These are phyloP conservation scores for Rhodamnia argentea DNA, from an alignment of 345 rosid genomes.

Conservation along the genomic window DNA sequence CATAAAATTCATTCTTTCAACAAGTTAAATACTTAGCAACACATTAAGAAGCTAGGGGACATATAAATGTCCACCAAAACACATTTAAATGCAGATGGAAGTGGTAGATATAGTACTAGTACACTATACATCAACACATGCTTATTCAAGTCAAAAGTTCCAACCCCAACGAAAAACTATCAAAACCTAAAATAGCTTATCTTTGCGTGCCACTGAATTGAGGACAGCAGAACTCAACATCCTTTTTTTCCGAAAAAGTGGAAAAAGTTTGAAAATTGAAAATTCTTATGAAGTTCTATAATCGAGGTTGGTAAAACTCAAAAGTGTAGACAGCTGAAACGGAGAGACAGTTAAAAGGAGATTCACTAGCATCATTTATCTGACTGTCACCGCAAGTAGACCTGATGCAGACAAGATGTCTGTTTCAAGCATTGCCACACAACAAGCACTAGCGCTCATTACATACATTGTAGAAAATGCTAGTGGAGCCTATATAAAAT, in stretches of 20 bases:
- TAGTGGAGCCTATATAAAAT: not conserved
- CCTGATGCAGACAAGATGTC: not conserved
- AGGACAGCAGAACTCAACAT: not conserved
- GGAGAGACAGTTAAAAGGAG: not conserved
- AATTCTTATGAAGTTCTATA: not conserved
- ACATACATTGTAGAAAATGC: accelerated
- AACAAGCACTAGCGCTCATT: not conserved
- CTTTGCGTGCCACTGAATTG: not conserved
- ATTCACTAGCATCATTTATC: not conserved
- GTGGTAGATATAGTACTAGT: not conserved
- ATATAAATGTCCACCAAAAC: not conserved
- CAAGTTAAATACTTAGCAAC: not conserved
- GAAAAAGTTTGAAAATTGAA: not conserved
- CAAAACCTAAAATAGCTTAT: too few species aligned
- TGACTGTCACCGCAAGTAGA: accelerated
- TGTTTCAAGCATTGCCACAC: not conserved
- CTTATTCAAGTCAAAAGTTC: not conserved
- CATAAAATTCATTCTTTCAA: not conserved
- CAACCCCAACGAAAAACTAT: not conserved
- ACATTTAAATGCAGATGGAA: not conserved
- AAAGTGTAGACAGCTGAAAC: not conserved
- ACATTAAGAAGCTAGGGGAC: not conserved
- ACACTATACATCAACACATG: not conserved
- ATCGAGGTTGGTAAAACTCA: not conserved
- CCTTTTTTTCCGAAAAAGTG: not conserved